Conservation (phyloP, 2,329 filamentous ascomycete species). For the Pseudocercospora musae region DNA sequence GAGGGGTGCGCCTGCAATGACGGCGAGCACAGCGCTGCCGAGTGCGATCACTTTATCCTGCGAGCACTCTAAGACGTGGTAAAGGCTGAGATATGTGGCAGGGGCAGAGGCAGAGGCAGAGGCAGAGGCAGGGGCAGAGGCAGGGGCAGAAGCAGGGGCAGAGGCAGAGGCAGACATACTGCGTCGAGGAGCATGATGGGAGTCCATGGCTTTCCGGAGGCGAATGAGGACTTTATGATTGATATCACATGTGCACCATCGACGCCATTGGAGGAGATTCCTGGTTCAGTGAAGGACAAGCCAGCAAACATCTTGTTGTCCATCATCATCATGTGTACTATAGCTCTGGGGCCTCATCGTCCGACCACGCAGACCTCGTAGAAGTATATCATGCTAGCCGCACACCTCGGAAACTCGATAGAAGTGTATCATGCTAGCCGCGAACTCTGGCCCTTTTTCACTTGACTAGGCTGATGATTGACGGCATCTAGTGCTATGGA, state of each 20-base stretch:
- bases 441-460: neutral
- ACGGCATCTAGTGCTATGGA: no score
- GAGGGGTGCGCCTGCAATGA: conserved; percentile 41
- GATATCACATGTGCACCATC: neutral
- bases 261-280: neutral
- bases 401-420: neutral
- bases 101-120: neutral
- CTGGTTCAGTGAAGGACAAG: neutral
- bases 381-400: no score
- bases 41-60: conserved; percentile 38
- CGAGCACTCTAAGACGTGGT: conserved; percentile 43
- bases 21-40: conserved; percentile 36
- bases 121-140: neutral
- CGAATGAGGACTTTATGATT: no score
- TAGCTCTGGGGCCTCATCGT: no score
- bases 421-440: neutral
- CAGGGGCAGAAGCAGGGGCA: neutral
- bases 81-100: conserved; percentile 51
- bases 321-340: no score
- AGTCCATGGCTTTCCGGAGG: neutral
- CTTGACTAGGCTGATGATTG: neutral
- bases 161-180: neutral
- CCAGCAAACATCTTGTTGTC: neutral
- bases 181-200: neutral
- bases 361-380: no score